Evolutionary conservation across 176 grass and related monocot genomes (phyloP).

Genomic region (Leersia perrieri): DNA sequence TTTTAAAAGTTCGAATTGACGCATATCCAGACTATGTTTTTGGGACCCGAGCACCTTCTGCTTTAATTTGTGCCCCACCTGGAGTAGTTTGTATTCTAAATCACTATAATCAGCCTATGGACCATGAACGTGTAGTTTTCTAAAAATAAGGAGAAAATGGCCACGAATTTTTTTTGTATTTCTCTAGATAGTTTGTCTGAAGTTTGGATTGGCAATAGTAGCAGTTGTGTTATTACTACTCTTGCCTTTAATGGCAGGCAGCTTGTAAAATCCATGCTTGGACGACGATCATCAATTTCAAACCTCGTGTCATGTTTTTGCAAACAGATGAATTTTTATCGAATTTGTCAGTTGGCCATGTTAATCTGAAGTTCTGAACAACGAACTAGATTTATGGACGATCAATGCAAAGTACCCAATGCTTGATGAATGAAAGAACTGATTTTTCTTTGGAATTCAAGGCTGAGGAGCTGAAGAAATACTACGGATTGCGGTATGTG

Average conservation of each 20-base stretch:
- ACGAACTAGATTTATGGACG: not conserved
- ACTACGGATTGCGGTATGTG: conserved; percentile 55
- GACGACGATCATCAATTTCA: not conserved
- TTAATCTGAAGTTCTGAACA: not conserved
- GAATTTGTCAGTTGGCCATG: not conserved
- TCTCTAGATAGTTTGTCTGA: conserved; percentile 29
- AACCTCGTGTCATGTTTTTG: not conserved
- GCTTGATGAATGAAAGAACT: not conserved
- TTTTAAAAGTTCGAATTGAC: not conserved
- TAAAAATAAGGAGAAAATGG: not conserved
- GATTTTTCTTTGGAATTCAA: conserved; percentile 6
- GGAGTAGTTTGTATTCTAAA: not conserved
- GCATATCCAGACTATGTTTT: not conserved
- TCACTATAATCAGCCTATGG: not conserved
- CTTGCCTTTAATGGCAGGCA: not conserved
- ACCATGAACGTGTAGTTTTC: conserved; percentile 25
- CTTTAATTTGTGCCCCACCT: not conserved
- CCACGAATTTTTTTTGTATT: not conserved
- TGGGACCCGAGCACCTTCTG: not conserved
- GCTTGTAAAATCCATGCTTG: not conserved
- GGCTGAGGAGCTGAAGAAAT: conserved; percentile 58
- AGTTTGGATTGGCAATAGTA: conserved; percentile 12
- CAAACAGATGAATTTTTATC: not conserved
- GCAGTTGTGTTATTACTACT: not conserved
- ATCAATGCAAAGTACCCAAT: not conserved